Base-by-base conservation (phyloP, 257 asterid genomes). In the Jaltomata sinuosa region DNA sequence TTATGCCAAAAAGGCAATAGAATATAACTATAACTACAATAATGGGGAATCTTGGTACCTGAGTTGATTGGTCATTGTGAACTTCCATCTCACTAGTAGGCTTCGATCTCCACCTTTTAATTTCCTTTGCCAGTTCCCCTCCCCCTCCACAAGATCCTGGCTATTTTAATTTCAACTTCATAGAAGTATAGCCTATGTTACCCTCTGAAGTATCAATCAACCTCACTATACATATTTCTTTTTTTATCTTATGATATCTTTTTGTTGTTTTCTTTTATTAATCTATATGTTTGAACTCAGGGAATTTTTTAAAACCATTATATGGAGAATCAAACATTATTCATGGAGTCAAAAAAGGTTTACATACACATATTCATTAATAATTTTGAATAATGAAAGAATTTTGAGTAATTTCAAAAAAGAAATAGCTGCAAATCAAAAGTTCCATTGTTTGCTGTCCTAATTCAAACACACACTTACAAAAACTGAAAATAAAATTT, bases 21-120 rank as follows among this genome's bases (percentile, higher is more conserved):
- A 5, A 27, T 5, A 16, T 62, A 12, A 5, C 38, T 27, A 15
- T 64, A 29, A 29, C 71, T 5, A 29, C 16, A 62, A 0, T 62
- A 12, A 62, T 0, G 7, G 0, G 6, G 18, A 59, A 6, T 59
- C 4, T 11, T 0, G 5, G 0, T 62, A 27, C 22, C 0, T 65
- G 0, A 65, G 1, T 65, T 31, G 19, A 5, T 31, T 7, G 4
- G 3, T 62, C 2, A 27, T 65, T 21, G n/a, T 6, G 12, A 2
- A 6, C 57, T 52, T 52, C 8, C n/a, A 52, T 52, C 57, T 61
- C 7, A 25, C 25, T 29, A 14, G 10, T 11, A 7, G 25, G 25
- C n/a, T 31, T 29, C 0, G n/a, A 65, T 65, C 74, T 65, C 6
- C 22, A 7, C 42, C 42, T 64, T 64, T 6, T 64, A 64, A 15